Evolutionary conservation across 768 basidiomycete genomes (phyloP).

Genomic region (Scleroderma bovista): DNA sequence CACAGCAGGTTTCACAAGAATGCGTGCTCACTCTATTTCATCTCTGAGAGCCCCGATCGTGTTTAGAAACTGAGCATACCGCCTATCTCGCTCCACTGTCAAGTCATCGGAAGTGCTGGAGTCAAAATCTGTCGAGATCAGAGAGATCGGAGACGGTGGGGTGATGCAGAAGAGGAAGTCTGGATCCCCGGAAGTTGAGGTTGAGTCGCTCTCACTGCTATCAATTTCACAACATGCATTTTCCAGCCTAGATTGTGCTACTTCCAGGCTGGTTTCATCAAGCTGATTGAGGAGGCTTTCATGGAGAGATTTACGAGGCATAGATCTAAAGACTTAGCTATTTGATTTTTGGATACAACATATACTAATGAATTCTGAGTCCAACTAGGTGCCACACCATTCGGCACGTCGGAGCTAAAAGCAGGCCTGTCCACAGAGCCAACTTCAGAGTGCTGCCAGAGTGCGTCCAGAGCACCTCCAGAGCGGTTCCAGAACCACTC

Average conservation of each 20-base stretch:
- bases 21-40: not conserved
- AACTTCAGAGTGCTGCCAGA: too few species aligned
- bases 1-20: not conserved
- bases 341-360: not conserved
- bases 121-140: not conserved
- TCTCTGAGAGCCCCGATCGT: not conserved
- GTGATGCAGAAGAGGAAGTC: not conserved
- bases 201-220: not conserved
- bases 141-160: not conserved
- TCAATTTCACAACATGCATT: not conserved
- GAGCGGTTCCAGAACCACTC: not conserved
- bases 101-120: not conserved
- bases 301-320: not conserved
- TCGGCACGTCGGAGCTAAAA: not conserved
- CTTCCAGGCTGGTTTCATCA: not conserved
- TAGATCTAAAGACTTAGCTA: not conserved
- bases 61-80: not conserved
- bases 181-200: not conserved
- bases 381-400: not conserved
- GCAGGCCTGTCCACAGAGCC: not conserved
- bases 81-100: not conserved
- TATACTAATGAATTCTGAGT: not conserved
- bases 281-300: not conserved
- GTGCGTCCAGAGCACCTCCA: not conserved
- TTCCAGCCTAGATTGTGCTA: not conserved